Base-by-base conservation (phyloP, 2,329 filamentous ascomycete genomes). In the Dactylellina drechsleri region DNA sequence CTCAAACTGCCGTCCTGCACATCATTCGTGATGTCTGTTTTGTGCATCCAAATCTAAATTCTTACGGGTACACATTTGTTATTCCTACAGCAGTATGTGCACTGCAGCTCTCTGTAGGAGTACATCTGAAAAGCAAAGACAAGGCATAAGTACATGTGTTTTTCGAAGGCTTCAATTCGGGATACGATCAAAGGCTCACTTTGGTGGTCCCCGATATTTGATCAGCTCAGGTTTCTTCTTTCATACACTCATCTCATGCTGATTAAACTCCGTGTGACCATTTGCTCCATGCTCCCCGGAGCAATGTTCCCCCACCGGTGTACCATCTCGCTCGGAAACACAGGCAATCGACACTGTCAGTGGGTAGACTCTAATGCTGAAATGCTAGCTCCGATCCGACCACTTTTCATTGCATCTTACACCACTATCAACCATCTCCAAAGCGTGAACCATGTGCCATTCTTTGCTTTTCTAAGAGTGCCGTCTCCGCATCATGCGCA, bases 1-100 rank as follows among this genome's bases (percentile, higher is more conserved):
- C 54, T 43, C 36, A 58, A 62, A 52, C 31, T 36, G 66, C 58
- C 66, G 66, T 65, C 59, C 66, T 70, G 66, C 66, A 59, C 57
- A 70, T 70, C 66, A 70, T 62, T 36, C 31, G 31, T 36, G 31
- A 36, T 36, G 10, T 36, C 10, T 36, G 31, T 36, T 36, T 47
- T 52, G 41, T 47, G 53, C 49, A 49, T 56, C 53, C 41, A 31
- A 36, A 26, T 53, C 36, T 26, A 20, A 20, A 18, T 18, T 52
- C 47, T 12, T 52, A 52, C 47, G 47, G 15, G 13, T 18, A n/a
- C 43, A 18, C 43, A n/a, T 47, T 47, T 47, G 5, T 4, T 47
- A 36, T 47, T 47, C 43, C 13, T 47, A 47, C 43, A 43, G 40
- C 40, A 43, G 40, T 18, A 18, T 10, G 13, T 4, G 41, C 43